These are phyloP conservation scores for Phlegmacium glaucopus DNA, from an alignment of 768 basidiomycete species.

Conservation along the genomic window DNA sequence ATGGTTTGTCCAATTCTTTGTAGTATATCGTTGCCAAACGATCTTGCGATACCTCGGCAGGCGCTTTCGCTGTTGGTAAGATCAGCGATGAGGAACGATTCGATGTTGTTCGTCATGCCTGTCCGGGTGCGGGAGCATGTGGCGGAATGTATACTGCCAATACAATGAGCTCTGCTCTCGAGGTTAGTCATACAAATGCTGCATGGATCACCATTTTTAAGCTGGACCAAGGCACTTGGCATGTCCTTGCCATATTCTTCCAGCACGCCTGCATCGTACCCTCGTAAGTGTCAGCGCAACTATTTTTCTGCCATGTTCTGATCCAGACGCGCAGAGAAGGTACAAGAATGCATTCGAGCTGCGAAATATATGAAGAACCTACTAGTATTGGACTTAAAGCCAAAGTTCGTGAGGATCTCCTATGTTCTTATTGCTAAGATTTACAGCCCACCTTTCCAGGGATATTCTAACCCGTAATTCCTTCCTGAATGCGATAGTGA, in stretches of 20 bases:
- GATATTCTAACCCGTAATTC: constrained; percentile 45
- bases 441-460: constrained; percentile 14
- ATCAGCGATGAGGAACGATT: constrained; percentile 79
- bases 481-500: constrained; percentile 81
- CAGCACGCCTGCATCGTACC: constrained; percentile 70
- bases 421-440: background rate
- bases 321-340: constrained; percentile 50
- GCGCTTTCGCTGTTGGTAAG: constrained; percentile 71
- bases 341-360: constrained; percentile 77
- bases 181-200: constrained; percentile 29
- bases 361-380: constrained; percentile 73
- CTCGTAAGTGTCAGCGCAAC: constrained; percentile 37
- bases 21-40: background rate
- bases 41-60: constrained; percentile 28
- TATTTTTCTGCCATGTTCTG: background rate
- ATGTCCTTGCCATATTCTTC: constrained; percentile 85
- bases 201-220: background rate
- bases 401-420: constrained; percentile 40
- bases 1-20: constrained; percentile 40
- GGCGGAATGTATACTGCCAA: constrained; percentile 92
- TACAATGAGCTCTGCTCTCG: constrained; percentile 83
- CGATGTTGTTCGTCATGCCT: constrained; percentile 83
- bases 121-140: constrained; percentile 81
- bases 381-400: constrained; percentile 77
- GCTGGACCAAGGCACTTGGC: constrained; percentile 51